Conservation (phyloP, 2,329 filamentous ascomycete genomes). For the Microdochium paspali region DNA sequence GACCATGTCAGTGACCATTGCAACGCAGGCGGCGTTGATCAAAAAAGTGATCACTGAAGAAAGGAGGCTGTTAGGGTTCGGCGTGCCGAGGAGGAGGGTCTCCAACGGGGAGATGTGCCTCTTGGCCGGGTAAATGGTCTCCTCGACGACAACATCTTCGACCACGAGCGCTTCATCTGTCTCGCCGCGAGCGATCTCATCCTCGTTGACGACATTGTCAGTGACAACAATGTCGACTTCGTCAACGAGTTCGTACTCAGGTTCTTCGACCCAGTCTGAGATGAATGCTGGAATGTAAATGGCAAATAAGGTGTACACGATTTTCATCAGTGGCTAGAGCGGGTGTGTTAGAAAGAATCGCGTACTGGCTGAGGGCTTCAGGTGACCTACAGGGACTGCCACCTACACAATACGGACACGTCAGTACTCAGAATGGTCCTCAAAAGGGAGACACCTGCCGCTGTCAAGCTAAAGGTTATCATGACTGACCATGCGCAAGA, state of each 20-base stretch:
- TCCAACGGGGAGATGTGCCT: constrained; percentile 46
- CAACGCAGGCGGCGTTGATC: constrained; percentile 61
- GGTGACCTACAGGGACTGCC: constrained; percentile 17
- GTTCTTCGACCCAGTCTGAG: constrained; percentile 44
- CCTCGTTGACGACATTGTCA: constrained; percentile 30
- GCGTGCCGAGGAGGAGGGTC: constrained; percentile 67
- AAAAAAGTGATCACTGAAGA: constrained; percentile 59
- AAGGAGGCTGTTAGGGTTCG: constrained; percentile 58
- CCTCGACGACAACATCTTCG: constrained; percentile 50
- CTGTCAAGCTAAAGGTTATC: not conserved
- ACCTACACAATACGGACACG: constrained; percentile 8
- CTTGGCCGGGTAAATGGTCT: constrained; percentile 51
- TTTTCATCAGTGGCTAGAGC: constrained; percentile 15
- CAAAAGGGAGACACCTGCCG: not conserved
- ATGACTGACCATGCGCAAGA: not conserved
- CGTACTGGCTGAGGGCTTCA: not conserved
- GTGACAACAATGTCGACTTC: constrained; percentile 47
- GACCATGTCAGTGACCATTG: constrained; percentile 67
- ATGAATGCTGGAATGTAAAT: constrained; percentile 59
- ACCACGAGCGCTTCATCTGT: constrained; percentile 24
- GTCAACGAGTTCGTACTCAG: constrained; percentile 49
- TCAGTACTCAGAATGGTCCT: not conserved
- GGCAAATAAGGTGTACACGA: constrained; percentile 52
- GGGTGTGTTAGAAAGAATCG: constrained; percentile 2
- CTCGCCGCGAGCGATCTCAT: constrained; percentile 21